phyloP scores from a whole-genome alignment of 2,329 filamentous ascomycete genomes.

The Dothistroma pini region DNA sequence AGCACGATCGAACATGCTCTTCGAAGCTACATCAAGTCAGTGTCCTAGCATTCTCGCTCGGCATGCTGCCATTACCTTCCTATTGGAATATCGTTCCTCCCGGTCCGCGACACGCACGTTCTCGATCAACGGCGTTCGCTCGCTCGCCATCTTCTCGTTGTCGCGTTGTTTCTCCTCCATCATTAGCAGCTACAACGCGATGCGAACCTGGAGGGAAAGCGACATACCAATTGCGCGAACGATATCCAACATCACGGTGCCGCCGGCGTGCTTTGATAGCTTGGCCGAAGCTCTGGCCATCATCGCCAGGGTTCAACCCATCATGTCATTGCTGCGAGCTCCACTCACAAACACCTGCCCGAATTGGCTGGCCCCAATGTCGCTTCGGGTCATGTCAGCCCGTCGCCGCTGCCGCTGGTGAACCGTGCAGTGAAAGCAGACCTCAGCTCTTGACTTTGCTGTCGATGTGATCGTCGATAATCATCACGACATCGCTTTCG shows the following conservation, averaged over 20 bases:
- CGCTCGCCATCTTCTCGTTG: constrained; percentile 44
- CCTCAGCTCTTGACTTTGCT: background rate
- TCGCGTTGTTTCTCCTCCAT: constrained; percentile 20
- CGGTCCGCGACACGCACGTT: constrained; percentile 56
- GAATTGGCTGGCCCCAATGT: background rate
- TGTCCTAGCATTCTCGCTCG: background rate
- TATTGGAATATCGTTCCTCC: constrained; percentile 51
- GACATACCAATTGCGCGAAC: constrained; percentile 4
- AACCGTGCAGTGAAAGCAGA: background rate
- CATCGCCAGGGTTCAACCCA: constrained; percentile 13
- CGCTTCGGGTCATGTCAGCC: background rate
- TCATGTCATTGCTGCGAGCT: background rate
- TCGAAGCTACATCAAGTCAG: constrained; percentile 43
- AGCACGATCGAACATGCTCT: constrained; percentile 63
- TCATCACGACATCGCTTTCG: background rate
- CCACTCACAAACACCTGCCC: background rate
- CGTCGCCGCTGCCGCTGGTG: background rate
- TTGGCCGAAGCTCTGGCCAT: constrained; percentile 22
- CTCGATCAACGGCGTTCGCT: constrained; percentile 65
- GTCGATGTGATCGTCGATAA: background rate
- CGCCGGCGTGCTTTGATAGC: constrained; percentile 18
- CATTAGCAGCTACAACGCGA: constrained; percentile 8
- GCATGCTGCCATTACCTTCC: constrained; percentile 21
- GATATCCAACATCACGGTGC: constrained; percentile 8
- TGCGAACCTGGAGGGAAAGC: background rate